Percentiles rank a stretch among this genome's conserved stretches.
Evolutionary conservation across 2,329 filamentous ascomycete genomes (phyloP).

Genomic region (Drechslera avenae): DNA sequence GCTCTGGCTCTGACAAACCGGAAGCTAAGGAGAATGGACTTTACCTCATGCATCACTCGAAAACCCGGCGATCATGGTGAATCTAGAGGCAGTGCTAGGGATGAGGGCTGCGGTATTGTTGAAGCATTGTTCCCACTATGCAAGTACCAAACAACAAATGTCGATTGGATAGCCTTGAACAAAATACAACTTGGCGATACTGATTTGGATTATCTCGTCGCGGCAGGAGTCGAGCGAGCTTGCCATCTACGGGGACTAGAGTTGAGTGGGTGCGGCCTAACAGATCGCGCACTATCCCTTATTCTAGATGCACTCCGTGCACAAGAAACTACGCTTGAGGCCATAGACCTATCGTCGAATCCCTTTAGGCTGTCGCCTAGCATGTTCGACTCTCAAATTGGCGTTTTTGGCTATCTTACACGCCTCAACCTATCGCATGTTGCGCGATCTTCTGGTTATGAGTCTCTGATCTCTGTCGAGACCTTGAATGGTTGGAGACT

Average conservation of each 20-base stretch:
- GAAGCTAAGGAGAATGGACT: constrained; percentile 67
- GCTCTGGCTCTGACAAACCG: constrained; percentile 70
- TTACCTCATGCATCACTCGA: constrained; percentile 64
- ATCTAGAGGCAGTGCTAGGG: constrained; percentile 55
- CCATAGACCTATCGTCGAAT: constrained; percentile 69
- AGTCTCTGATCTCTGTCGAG: constrained; percentile 68
- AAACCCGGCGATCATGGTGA: constrained; percentile 54
- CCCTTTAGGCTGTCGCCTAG: constrained; percentile 67
- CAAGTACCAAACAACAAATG: constrained; percentile 68
- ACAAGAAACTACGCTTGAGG: constrained; percentile 70
- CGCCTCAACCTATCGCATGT: constrained; percentile 70
- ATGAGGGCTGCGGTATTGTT: constrained; percentile 70
- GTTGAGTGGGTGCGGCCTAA: constrained; percentile 66
- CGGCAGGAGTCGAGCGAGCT: constrained; percentile 67
- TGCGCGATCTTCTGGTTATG: constrained; percentile 65
- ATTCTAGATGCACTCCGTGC: constrained; percentile 67
- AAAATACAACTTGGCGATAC: constrained; percentile 72
- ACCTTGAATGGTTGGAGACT: constrained; percentile 70
- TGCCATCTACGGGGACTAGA: constrained; percentile 72
- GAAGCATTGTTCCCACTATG: constrained; percentile 72
- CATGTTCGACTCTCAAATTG: constrained; percentile 69
- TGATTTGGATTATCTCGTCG: constrained; percentile 70
- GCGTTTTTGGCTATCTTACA: constrained; percentile 68
- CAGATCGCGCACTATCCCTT: constrained; percentile 63
- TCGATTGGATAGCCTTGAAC: constrained; percentile 72